Evolutionary conservation across 106 monocot species (phyloP), one percentile per base, ranked within the genome.

Genomic region (Vanilla planifolia): DNA sequence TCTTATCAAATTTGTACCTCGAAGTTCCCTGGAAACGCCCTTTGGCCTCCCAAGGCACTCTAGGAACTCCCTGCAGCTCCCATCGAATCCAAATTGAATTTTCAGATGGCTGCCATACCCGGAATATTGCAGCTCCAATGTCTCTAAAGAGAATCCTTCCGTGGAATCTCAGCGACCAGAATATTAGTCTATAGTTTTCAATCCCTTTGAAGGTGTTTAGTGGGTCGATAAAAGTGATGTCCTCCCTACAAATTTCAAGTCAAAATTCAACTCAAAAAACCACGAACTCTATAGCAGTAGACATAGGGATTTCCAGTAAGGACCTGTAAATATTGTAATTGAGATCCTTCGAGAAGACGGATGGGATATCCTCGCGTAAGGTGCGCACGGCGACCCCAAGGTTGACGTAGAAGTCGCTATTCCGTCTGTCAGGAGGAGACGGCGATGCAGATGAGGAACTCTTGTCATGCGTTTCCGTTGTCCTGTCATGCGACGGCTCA

Each of bases 281-380:
- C 15, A 13, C 2, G 26, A 25, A 59, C 21, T 22, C 0, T 10
- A 27, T 19, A 20, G 15, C 21, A 36, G 37, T 13, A 10, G 35
- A 22, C 13, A 16, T 20, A 29, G 39, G 50, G 42, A 43, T 21
- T 51, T 27, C 8, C 43, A 65, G 43, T 24, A 35, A 25, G 10
- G 15, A 94, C 94, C 94, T 74, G 77, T 89, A 94, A 61, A 94
- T 89, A 20, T 77, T 73, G 76, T 89, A 94, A 33, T 89, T 73
- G 59, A 85, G 89, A 67, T 94, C 94, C 39, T 67, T 74, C 45
- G 50, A 64, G 77, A 94, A 94, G 59, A 94, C 66, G 30, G 59
- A 58, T 20, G 94, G 94, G 37, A 94, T 71, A 55, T 94, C 94
- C 25, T 89, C 80, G 11, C 94, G 73, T 33, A 94, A 77, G n/a